Evolutionary conservation across 208 protist genomes (phyloP), one percentile per base, ranked within the genome.

Genomic region (Naegleria fowleri): DNA sequence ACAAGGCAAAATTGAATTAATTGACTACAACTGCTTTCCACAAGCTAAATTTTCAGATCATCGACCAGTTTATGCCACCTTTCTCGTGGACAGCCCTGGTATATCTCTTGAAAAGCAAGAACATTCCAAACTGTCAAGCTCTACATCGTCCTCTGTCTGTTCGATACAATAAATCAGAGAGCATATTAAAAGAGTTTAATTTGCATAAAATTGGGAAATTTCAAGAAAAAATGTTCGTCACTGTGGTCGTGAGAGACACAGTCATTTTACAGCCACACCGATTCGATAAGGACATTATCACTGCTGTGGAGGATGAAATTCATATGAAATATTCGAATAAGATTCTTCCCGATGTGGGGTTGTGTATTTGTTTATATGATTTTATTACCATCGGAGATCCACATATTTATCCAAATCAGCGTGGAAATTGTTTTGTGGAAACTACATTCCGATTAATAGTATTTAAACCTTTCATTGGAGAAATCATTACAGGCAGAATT

Each of bases 351-450:
- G 40, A 92, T 83, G 91, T 92, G 33, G 91, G 91, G 15, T 51
- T 92, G 9, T 92, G 90, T n/a, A 79, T 92, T 22, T 48, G 25
- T 13, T n/a, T 92, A 40, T 92, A 90, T 75, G 91, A 92, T 59
- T 51, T 92, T 41, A 52, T 85, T 33, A 7, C 11, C 0, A 91
- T 83, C 13, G 86, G 86, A 51, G 91, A 92, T 92, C 83, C 88
- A 39, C 41, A 76, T 51, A 87, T 92, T 55, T 87, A 92, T 29
- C 91, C 91, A 51, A 90, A 90, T 55, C 33, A 84, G 39, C 90
- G 92, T 40, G 91, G 91, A 36, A 75, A 51, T 19, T 91, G 58
- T 36, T 92, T 88, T 87, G 19, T 22, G 4, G 59, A 86, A 36
- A 38, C 40, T 29, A 83, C 5, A 19, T 92, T 92, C 83, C 9